A percentile compares a stretch with the other conserved stretches of the same genome.
Conservation (phyloP, 192 early-diverging fungal genomes). For the Umbelopsis sp. region DNA sequence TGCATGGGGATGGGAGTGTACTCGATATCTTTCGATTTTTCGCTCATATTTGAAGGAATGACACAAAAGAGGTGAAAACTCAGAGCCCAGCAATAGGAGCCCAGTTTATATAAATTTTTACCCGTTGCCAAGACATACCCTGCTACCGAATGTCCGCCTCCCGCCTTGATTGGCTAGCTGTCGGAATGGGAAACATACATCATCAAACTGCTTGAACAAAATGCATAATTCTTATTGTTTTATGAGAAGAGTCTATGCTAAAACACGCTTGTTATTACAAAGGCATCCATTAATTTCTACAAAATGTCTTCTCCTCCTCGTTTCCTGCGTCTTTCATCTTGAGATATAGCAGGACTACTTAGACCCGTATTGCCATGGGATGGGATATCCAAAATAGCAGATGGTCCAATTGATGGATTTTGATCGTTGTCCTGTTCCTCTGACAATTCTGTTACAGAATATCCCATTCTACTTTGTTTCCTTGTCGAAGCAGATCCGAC, state of each 20-base stretch:
- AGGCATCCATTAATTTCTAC: neutral
- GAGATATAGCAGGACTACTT: neutral
- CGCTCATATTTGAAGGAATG: slow-evolving; percentile 2
- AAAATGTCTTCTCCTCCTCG: neutral
- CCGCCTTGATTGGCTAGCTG: too few relatives aligned
- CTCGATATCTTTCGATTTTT: neutral
- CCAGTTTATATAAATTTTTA: neutral
- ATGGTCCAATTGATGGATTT: neutral
- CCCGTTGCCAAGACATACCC: neutral
- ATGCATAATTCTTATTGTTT: too few relatives aligned
- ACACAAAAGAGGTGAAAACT: neutral
- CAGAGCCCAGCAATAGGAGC: neutral
- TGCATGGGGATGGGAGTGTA: slow-evolving; percentile 2
- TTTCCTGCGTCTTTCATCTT: neutral
- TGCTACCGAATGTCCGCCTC: neutral
- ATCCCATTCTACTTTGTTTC: slow-evolving; percentile 3
- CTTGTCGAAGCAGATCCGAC: neutral
- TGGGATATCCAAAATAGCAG: neutral
- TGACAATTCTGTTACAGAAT: neutral
- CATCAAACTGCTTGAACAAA: neutral
- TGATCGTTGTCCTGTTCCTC: neutral
- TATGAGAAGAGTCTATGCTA: too few relatives aligned
- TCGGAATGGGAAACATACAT: neutral
- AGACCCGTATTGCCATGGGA: neutral
- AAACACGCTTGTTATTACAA: too few relatives aligned